Base-by-base conservation (phyloP, 1,284 basidiomycete genomes). In the Psilocybe mexicana region DNA sequence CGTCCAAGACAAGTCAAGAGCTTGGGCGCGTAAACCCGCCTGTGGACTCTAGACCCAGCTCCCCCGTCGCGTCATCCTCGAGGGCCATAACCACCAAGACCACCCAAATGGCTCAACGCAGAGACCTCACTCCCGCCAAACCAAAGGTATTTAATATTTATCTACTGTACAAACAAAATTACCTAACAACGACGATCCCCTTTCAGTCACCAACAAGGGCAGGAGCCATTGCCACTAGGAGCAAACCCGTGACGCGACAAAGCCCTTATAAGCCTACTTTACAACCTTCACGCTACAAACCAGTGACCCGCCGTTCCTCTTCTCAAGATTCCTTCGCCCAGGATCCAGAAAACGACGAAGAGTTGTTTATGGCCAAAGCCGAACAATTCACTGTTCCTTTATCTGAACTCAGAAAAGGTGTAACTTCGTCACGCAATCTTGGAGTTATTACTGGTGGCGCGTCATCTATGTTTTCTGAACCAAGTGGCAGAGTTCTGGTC, bases 281-380 rank as follows among this genome's bases (percentile, higher is more conserved):
- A 23, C 40, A 38, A 30, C 48, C 61, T 10, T 59, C 61, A 38
- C 63, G 65, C 33, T 62, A 65, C 56, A 63, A 60, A 56, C 61
- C 54, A 48, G 54, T 53, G 5, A 57, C 54, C 38, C 64, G 58
- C 45, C 62, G 58, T 3, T 52, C 59, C 18, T 61, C 59, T 6
- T 67, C 67, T 18, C 78, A 82, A 66, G 87, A 88, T 66, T 89
- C 87, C 1, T 88, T 90, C 61, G 84, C 77, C 43, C 81, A 74
- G 30, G 74, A 76, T 35, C 50, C 79, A 3, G 74, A 78, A 47
- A 80, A 86, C 57, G 78, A 76, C 7, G 76, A 76, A 36, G 74
- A 77, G 55, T 70, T 68, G 24, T 81, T 77, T 65, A 64, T 86
- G 7, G 76, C 80, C 6, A 72, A 73, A n/a, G 72, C 80, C 25